These are phyloP conservation scores for Moesziomyces antarcticus DNA, from an alignment of 1,284 basidiomycete genomes.

Conservation along the genomic window DNA sequence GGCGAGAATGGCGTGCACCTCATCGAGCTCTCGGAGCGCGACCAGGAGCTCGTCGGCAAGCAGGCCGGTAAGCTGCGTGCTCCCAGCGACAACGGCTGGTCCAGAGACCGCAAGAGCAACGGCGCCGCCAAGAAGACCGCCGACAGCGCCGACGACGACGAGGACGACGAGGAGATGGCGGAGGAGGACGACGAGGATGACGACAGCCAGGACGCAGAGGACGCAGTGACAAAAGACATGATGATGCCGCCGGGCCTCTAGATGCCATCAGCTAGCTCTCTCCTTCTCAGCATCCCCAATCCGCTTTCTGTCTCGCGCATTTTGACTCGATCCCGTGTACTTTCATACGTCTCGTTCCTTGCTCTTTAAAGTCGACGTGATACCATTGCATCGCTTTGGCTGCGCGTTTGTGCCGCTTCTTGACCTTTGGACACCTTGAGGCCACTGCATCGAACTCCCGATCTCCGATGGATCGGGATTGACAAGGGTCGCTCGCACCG, in stretches of 20 bases:
- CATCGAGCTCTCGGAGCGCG: conserved; percentile 46
- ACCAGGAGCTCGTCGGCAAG: conserved; percentile 48
- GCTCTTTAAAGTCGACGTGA: conserved; percentile 19
- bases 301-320: neutral
- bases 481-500: too few species aligned
- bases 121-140: conserved; percentile 21
- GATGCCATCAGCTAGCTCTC: neutral
- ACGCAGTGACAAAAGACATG: conserved; percentile 53
- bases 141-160: conserved; percentile 16
- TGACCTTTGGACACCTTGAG: neutral
- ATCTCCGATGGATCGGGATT: too few species aligned
- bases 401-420: neutral
- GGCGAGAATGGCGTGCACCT: conserved; percentile 47
- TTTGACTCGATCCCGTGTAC: conserved; percentile 12
- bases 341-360: conserved; percentile 23
- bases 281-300: neutral
- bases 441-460: too few species aligned
- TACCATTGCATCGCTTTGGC: conserved; percentile 3
- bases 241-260: conserved; percentile 58
- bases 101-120: conserved; percentile 37
- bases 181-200: conserved; percentile 48
- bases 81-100: conserved; percentile 46
- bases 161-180: conserved; percentile 27
- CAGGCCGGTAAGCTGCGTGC: conserved; percentile 41
- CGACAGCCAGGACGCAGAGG: conserved; percentile 40